A percentile compares a stretch with the other conserved stretches of the same genome.
Conservation (phyloP, 164 flowering plant species). For the Echeveria elegans region DNA sequence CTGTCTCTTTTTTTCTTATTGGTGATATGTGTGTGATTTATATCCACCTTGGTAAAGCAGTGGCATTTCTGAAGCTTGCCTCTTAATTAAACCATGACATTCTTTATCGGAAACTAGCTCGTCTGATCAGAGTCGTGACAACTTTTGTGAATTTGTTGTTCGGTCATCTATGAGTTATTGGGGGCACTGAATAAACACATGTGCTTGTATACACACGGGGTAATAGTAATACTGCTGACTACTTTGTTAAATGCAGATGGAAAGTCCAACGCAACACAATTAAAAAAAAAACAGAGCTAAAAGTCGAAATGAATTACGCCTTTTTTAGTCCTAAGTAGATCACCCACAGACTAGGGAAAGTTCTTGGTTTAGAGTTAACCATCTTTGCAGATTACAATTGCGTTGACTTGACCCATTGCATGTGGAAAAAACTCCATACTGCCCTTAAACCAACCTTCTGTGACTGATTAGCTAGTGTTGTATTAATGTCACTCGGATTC, state of each 20-base stretch:
- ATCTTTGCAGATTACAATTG: no score
- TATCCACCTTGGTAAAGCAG: neutral
- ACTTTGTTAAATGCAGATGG: neutral
- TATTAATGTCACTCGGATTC: no score
- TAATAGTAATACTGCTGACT: neutral
- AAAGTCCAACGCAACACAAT: neutral
- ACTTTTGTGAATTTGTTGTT: no score
- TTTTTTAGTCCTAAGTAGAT: slow-evolving; percentile 5
- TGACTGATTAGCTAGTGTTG: no score
- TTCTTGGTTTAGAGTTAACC: no score
- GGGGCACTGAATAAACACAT: neutral
- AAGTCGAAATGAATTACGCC: slow-evolving; percentile 4
- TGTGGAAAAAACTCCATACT: no score
- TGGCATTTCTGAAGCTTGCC: neutral
- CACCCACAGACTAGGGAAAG: neutral
- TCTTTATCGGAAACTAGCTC: neutral
- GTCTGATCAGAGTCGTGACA: no score
- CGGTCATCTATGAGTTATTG: neutral
- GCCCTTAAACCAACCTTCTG: no score
- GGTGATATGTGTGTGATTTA: neutral
- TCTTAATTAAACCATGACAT: neutral
- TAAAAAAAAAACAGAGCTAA: neutral
- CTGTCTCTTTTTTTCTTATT: neutral
- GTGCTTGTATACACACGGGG: neutral
- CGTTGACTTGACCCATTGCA: no score